Base-by-base conservation (phyloP, 176 grass and related monocot genomes). In the Ananas comosus region DNA sequence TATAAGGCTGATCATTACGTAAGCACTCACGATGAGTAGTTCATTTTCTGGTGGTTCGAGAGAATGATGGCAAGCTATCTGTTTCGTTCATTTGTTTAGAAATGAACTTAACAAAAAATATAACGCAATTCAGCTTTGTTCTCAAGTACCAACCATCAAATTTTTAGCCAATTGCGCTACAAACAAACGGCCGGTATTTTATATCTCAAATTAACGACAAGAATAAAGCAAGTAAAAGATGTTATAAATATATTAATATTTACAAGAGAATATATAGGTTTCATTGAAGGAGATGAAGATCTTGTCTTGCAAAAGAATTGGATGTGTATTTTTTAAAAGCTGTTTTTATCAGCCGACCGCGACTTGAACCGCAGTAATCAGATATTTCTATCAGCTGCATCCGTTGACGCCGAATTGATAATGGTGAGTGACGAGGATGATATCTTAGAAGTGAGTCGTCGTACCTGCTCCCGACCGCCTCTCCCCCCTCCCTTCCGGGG, bases 291-390 rank as follows among this genome's bases (percentile, higher is more conserved):
- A 64, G 63, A 69, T 64, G 49, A 42, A 21, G 64, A 74, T 48
- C 63, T 53, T 24, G 11, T n/a, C 78, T 51, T 51, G 27, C 59
- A 58, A 85, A 87, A 80, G 78, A 96, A 96, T 90, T 49, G 65
- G 56, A 80, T 61, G 13, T 58, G 68, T 71, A 51, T 61, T 48
- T 67, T 87, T 25, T 79, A n/a, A n/a, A n/a, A 77, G 89, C 70
- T 76, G 86, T 84, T 27, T 27, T 27, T 81, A 51, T 73, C 74
- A 89, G 51, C 56, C 83, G 79, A 82, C 74, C 58, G 68, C 74
- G 52, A 77, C 18, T 67, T 76, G 70, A 74, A 79, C 80, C 83
- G 76, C 82, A 86, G 80, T n/a, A 74, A 86, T 70, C 64, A 70
- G 83, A 79, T 71, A 16, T 61, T 18, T 61, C 17, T 9, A 61